Evolutionary conservation across 2,329 filamentous ascomycete species (phyloP).

Genomic region (Cladosporium sp.): DNA sequence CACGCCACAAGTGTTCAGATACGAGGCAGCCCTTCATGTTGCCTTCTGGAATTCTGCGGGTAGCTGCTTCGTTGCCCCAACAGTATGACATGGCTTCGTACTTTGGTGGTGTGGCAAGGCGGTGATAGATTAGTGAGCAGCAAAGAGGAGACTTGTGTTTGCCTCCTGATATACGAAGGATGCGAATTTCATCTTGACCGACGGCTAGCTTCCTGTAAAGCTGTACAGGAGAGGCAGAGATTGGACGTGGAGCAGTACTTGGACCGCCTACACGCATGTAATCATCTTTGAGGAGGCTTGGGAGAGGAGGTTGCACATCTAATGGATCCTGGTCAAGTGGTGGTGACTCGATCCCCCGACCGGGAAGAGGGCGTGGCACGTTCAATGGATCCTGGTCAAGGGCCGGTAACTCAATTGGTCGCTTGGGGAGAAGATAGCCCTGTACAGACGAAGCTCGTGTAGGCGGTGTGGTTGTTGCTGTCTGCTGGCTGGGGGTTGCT

Average conservation of each 20-base stretch:
- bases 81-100: slow-evolving; percentile 19
- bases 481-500: too few relatives aligned
- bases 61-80: slow-evolving; percentile 10
- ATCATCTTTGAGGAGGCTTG: too few relatives aligned
- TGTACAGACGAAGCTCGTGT: too few relatives aligned
- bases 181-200: slow-evolving; percentile 6
- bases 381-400: too few relatives aligned
- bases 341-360: too few relatives aligned
- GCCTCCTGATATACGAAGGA: slow-evolving; percentile 11
- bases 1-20: slow-evolving; percentile 15
- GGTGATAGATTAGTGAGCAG: slow-evolving; percentile 12
- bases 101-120: not conserved
- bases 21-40: slow-evolving; percentile 13
- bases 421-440: too few relatives aligned
- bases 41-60: slow-evolving; percentile 11
- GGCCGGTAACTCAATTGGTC: too few relatives aligned
- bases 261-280: not conserved
- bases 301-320: too few relatives aligned
- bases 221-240: not conserved
- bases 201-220: slow-evolving; percentile 4
- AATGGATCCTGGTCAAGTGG: too few relatives aligned
- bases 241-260: not conserved
- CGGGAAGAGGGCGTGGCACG: too few relatives aligned
- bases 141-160: not conserved
- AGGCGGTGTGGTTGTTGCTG: too few relatives aligned